A percentile compares a stretch with the other conserved stretches of the same genome.
These are phyloP conservation scores for Tephrocybe sp. DNA, from an alignment of 768 basidiomycete genomes.

Conservation along the genomic window DNA sequence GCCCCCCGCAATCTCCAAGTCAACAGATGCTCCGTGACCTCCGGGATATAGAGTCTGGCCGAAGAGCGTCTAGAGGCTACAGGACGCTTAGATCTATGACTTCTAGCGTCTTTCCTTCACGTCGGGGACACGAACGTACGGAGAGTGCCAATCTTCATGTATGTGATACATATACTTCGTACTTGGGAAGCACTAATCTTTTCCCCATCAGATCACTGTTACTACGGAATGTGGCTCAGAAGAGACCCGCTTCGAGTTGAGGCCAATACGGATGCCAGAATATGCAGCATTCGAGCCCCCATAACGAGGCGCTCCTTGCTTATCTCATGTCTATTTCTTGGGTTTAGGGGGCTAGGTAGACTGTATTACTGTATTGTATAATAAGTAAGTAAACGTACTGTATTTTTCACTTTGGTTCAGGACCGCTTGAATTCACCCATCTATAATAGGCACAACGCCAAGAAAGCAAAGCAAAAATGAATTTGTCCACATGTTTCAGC, in stretches of 20 bases:
- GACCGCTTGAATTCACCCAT: no score
- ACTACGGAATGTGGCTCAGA: constrained; percentile 19
- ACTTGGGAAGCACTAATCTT: no score
- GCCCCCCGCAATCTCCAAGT: not conserved
- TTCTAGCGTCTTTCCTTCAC: not conserved
- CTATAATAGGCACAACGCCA: no score
- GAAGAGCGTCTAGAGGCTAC: not conserved
- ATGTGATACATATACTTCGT: no score
- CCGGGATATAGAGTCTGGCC: constrained; percentile 3
- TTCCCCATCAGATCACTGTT: constrained; percentile 19
- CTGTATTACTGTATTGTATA: not conserved
- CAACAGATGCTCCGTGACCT: not conserved
- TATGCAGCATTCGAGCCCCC: not conserved
- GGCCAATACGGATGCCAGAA: constrained; percentile 3
- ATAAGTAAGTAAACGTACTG: not conserved
- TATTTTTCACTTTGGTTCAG: not conserved
- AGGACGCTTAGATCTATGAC: not conserved
- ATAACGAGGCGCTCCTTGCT: not conserved
- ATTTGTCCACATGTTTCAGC: no score
- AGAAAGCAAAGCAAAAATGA: no score
- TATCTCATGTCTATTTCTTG: not conserved
- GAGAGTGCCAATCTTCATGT: constrained; percentile 14
- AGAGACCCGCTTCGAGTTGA: constrained; percentile 16
- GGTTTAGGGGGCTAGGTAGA: not conserved
- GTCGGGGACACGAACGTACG: constrained; percentile 1